Conservation (phyloP, 2,329 filamentous ascomycete genomes). For the Pseudogymnoascus sp. region DNA sequence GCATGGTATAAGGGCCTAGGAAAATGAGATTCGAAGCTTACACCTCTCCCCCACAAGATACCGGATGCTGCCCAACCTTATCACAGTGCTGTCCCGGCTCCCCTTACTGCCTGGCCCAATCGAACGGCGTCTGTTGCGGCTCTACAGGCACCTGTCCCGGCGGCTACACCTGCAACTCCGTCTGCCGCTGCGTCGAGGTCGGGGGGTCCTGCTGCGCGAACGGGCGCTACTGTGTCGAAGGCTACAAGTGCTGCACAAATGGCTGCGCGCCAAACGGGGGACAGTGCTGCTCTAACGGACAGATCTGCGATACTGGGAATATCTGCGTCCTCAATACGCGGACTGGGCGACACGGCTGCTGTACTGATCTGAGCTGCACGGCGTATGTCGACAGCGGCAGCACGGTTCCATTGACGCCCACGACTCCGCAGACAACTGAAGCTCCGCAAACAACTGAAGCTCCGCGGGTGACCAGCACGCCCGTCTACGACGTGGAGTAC, state of each 20-base stretch:
- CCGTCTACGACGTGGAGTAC: neutral
- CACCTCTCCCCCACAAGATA: neutral
- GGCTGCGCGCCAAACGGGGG: neutral
- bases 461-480: neutral
- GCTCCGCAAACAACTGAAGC: neutral
- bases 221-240: neutral
- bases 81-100: neutral
- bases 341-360: neutral
- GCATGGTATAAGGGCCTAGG: neutral
- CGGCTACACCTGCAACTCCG: neutral
- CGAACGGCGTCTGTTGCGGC: neutral
- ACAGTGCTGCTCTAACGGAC: neutral
- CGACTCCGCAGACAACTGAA: neutral
- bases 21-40: neutral
- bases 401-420: neutral
- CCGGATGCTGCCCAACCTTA: neutral
- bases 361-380: constrained; percentile 1
- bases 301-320: neutral
- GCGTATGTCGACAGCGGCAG: neutral
- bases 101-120: neutral
- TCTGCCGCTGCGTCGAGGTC: neutral
- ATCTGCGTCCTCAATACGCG: neutral
- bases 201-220: neutral
- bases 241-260: neutral
- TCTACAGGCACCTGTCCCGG: neutral